Percentiles rank a stretch among this genome's conserved stretches.
Conservation (phyloP, 106 monocot genomes). For the Apostasia shenzhenica region DNA sequence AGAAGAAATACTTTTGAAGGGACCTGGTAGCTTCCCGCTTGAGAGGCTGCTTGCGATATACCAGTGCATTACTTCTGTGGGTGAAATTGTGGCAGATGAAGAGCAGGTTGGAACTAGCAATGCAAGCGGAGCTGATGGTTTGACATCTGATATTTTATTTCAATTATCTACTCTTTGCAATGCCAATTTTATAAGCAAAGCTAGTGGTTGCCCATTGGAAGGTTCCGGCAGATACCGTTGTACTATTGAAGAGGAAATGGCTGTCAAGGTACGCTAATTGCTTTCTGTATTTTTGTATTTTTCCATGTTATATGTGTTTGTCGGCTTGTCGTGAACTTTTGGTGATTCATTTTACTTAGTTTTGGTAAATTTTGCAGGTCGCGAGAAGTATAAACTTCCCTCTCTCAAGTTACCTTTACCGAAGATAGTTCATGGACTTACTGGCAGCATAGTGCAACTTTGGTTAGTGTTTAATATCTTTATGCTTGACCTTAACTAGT, state of each 20-base stretch:
- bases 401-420: slow-evolving; percentile 71
- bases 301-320: too few relatives aligned
- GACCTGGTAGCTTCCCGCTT: slow-evolving; percentile 87
- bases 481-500: too few relatives aligned
- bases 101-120: slow-evolving; percentile 14
- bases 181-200: slow-evolving; percentile 75
- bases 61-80: slow-evolving; percentile 78
- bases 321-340: neutral
- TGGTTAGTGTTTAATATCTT: slow-evolving; percentile 1
- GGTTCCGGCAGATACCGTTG: slow-evolving; percentile 81
- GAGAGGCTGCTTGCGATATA: slow-evolving; percentile 92
- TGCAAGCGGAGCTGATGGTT: slow-evolving; percentile 16
- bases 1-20: slow-evolving; percentile 74
- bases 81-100: slow-evolving; percentile 35
- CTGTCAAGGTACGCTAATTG: slow-evolving; percentile 48
- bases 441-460: neutral
- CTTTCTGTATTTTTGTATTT: neutral
- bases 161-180: slow-evolving; percentile 89
- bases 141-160: slow-evolving; percentile 82
- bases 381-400: slow-evolving; percentile 87
- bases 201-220: slow-evolving; percentile 70
- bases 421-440: slow-evolving; percentile 32
- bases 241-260: slow-evolving; percentile 70
- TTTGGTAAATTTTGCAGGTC: slow-evolving; percentile 39
- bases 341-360: neutral